Conservation (phyloP, 257 asterid genomes). For the Petunia secreta region DNA sequence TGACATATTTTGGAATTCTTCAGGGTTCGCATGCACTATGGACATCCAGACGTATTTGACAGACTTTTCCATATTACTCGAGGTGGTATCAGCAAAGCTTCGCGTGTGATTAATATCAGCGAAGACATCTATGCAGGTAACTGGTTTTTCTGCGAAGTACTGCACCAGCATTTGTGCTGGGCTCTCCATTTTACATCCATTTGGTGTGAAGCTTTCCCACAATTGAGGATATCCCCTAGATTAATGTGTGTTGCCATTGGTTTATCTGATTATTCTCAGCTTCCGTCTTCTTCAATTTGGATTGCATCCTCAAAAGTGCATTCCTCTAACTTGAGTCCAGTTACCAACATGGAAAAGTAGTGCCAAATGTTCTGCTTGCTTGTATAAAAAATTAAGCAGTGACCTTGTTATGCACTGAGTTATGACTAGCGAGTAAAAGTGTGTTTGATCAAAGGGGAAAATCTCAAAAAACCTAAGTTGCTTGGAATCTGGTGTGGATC, state of each 20-base stretch:
- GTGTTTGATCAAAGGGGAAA: too few relatives aligned
- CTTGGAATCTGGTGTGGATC: too few relatives aligned
- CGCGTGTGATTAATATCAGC: constrained; percentile 94
- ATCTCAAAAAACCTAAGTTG: too few relatives aligned
- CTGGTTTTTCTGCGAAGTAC: constrained; percentile 12
- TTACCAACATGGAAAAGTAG: not conserved
- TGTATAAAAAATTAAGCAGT: not conserved
- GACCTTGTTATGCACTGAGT: not conserved
- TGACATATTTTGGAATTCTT: constrained; percentile 35
- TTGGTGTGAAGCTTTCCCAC: not conserved
- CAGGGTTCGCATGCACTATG: constrained; percentile 99
- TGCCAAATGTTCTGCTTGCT: not conserved
- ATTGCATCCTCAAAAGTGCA: not conserved
- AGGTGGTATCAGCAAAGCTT: constrained; percentile 98
- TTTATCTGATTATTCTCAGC: constrained; percentile 13
- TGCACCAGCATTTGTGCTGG: not conserved
- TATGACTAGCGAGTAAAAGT: not conserved
- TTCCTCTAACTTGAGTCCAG: not conserved
- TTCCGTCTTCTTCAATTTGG: constrained; percentile 1
- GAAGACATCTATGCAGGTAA: constrained; percentile 95
- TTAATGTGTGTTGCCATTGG: not conserved
- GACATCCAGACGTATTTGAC: constrained; percentile 99
- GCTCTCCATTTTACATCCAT: not conserved
- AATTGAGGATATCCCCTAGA: not conserved
- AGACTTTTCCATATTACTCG: constrained; percentile 94